These are phyloP conservation scores for Gaultheria prostrata DNA, from an alignment of 148 eudicot genomes.

Conservation along the genomic window DNA sequence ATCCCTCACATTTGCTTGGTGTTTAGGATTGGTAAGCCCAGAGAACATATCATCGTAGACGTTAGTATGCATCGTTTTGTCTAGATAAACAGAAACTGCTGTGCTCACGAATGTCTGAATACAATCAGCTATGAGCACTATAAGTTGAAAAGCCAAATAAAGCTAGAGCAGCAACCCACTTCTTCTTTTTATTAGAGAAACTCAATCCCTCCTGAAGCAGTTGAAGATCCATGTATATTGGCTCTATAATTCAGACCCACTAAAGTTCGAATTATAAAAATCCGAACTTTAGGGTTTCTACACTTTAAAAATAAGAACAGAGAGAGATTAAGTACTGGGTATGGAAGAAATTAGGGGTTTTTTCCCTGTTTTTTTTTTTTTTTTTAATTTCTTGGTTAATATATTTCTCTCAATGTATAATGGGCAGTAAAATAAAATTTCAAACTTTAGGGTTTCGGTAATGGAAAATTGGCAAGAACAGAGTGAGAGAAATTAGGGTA, in stretches of 20 bases:
- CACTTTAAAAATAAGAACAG: background rate
- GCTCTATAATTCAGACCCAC: background rate
- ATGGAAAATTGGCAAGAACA: no score
- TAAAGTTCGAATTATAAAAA: background rate
- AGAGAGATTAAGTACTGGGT: background rate
- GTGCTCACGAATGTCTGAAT: slow-evolving; percentile 72
- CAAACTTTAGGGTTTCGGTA: background rate
- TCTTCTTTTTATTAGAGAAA: slow-evolving; percentile 25
- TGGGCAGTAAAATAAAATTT: background rate
- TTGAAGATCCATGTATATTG: slow-evolving; percentile 19
- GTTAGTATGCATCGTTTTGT: slow-evolving; percentile 63
- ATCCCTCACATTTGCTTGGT: slow-evolving; percentile 49
- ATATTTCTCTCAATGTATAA: slow-evolving; percentile 4
- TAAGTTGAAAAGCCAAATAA: slow-evolving; percentile 58
- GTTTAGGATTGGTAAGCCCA: slow-evolving; percentile 73
- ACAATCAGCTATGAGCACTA: slow-evolving; percentile 53
- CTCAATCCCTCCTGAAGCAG: slow-evolving; percentile 11
- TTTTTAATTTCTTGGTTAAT: no score
- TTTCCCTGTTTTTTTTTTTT: no score
- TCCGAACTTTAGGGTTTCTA: background rate
- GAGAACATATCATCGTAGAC: slow-evolving; percentile 63
- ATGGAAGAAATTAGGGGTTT: background rate
- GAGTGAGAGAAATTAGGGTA: no score
- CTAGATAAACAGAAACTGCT: slow-evolving; percentile 74
- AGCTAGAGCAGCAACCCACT: slow-evolving; percentile 53